Evolutionary conservation across 164 flowering plant species (phyloP).

Genomic region (Platanus orientalis): DNA sequence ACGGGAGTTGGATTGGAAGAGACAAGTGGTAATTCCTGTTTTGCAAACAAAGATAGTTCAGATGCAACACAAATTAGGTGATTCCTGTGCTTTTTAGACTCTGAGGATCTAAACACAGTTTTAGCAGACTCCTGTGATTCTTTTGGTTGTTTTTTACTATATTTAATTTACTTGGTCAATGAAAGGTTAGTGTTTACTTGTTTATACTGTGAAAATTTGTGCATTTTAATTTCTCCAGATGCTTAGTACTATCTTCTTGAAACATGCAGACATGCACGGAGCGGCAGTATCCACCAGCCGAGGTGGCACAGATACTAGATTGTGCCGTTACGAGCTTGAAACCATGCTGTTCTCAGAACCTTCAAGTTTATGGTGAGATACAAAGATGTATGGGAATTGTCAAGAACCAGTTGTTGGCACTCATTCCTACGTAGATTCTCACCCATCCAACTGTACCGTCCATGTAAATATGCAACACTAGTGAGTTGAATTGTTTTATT

Average conservation of each 20-base stretch:
- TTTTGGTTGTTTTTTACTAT: background rate
- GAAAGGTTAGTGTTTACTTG: background rate
- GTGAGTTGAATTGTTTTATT: too few species aligned
- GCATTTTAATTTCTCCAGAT: background rate
- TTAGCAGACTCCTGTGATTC: background rate
- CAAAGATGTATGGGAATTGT: slow-evolving; percentile 61
- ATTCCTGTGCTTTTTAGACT: background rate
- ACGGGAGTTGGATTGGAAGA: too few species aligned
- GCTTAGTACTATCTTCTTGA: background rate
- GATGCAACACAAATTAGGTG: background rate
- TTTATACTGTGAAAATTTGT: background rate
- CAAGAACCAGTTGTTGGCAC: slow-evolving; percentile 59
- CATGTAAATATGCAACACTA: background rate
- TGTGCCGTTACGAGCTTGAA: slow-evolving; percentile 30
- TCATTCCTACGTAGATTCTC: slow-evolving; percentile 35
- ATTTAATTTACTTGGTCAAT: background rate
- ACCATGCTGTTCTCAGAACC: background rate
- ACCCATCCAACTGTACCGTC: background rate
- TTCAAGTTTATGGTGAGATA: slow-evolving; percentile 49
- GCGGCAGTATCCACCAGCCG: slow-evolving; percentile 67
- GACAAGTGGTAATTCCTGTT: too few species aligned
- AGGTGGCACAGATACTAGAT: slow-evolving; percentile 60
- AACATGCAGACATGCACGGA: slow-evolving; percentile 19
- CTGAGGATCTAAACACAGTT: background rate
- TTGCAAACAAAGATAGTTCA: too few species aligned